These are phyloP conservation scores for Samsoniella hepiali DNA, from an alignment of 2,329 filamentous ascomycete species.

Conservation along the genomic window DNA sequence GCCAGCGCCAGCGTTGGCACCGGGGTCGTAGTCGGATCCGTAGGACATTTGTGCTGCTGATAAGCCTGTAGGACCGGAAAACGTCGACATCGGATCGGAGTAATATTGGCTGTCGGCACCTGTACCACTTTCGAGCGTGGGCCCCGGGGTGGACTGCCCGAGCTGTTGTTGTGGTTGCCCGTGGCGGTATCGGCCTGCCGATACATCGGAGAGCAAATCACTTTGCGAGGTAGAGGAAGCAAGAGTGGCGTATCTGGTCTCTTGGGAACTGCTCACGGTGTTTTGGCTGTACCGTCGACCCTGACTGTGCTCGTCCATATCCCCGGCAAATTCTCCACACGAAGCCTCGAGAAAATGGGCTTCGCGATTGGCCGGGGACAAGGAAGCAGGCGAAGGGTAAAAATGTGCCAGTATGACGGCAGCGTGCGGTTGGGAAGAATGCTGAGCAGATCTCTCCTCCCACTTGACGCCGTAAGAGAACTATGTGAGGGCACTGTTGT, in stretches of 20 bases:
- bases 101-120: conserved; percentile 59
- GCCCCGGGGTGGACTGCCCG: conserved; percentile 45
- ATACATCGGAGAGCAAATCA: conserved; percentile 31
- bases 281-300: conserved; percentile 5
- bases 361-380: conserved; percentile 17
- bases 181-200: conserved; percentile 46
- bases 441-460: conserved; percentile 47
- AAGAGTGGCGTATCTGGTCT: conserved; percentile 50
- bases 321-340: conserved; percentile 13
- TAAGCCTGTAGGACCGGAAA: conserved; percentile 53
- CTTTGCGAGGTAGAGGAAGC: conserved; percentile 44
- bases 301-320: conserved; percentile 15
- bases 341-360: conserved; percentile 7
- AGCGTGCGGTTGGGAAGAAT: conserved; percentile 39
- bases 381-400: conserved; percentile 15
- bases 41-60: conserved; percentile 54
- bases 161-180: conserved; percentile 31
- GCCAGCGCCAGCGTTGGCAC: conserved; percentile 27
- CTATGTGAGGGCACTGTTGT: background rate
- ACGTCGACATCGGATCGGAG: conserved; percentile 50
- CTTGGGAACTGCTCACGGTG: background rate
- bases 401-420: conserved; percentile 5
- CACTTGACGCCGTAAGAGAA: background rate
- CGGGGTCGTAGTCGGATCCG: conserved; percentile 63
- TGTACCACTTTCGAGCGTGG: conserved; percentile 52